Evolutionary conservation across 495 filamentous ascomycete species (phyloP).

Genomic region (Aspergillus avenaceus): DNA sequence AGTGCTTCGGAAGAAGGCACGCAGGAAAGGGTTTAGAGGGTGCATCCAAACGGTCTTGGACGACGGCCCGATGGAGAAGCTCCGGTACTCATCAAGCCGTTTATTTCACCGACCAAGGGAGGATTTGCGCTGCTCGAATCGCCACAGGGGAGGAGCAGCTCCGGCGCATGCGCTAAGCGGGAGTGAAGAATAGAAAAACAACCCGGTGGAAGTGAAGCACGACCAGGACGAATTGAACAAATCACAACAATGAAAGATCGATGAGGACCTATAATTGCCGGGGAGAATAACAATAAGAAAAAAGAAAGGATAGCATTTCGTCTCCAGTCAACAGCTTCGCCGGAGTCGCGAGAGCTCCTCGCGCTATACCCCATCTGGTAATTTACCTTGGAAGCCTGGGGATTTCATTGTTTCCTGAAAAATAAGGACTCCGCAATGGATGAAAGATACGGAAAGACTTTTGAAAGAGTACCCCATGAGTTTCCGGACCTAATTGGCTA

Average conservation of each 20-base stretch:
- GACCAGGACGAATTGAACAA: not conserved
- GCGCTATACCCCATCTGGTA: conserved; percentile 17
- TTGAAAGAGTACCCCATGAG: not conserved
- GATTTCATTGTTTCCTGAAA: not conserved
- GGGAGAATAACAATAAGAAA: not conserved
- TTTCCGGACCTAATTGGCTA: conserved; percentile 1
- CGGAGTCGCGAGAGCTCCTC: conserved; percentile 15
- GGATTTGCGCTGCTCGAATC: conserved; percentile 23
- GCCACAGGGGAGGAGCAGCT: conserved; percentile 34
- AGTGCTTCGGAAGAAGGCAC: conserved; percentile 96
- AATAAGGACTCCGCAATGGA: not conserved
- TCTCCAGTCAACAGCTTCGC: conserved; percentile 16
- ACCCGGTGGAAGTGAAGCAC: not conserved
- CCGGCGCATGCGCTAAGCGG: conserved; percentile 35
- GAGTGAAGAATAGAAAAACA: conserved; percentile 4
- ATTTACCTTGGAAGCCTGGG: too few species aligned
- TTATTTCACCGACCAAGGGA: conserved; percentile 16
- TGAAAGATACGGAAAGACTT: too few species aligned
- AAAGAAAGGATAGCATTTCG: conserved; percentile 7
- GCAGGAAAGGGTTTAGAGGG: conserved; percentile 97
- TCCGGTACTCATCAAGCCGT: conserved; percentile 44
- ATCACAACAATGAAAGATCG: not conserved
- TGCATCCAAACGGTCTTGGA: conserved; percentile 79
- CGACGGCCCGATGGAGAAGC: conserved; percentile 38
- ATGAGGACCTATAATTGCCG: not conserved